These are phyloP conservation scores for Talaromyces stipitatus DNA, from an alignment of 495 filamentous ascomycete species.

Conservation along the genomic window DNA sequence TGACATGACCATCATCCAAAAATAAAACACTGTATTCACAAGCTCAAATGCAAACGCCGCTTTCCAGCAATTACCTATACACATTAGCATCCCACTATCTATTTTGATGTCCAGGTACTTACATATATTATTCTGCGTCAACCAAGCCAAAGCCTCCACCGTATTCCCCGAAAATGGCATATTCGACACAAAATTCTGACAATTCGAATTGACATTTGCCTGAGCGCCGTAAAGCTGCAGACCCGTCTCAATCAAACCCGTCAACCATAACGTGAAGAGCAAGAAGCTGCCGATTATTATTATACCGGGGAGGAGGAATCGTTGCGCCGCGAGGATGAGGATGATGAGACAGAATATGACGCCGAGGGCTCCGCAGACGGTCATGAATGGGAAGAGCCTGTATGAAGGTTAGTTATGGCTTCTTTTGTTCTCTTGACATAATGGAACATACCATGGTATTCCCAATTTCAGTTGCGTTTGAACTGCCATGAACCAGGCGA, in stretches of 20 bases:
- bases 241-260: constrained; percentile 80
- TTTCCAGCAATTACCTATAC: constrained; percentile 47
- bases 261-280: constrained; percentile 86
- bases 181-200: constrained; percentile 62
- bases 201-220: constrained; percentile 71
- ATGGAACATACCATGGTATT: constrained; percentile 70
- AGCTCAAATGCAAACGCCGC: constrained; percentile 58
- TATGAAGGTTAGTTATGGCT: constrained; percentile 5
- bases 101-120: constrained; percentile 21
- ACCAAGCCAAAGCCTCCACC: constrained; percentile 69
- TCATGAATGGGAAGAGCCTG: constrained; percentile 94
- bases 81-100: constrained; percentile 8
- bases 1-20: constrained; percentile 94
- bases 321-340: constrained; percentile 64
- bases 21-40: constrained; percentile 72
- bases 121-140: constrained; percentile 85
- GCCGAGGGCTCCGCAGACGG: constrained; percentile 59
- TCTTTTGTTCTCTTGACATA: not conserved
- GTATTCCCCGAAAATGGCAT: constrained; percentile 51
- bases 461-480: constrained; percentile 63
- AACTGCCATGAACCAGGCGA: constrained; percentile 72
- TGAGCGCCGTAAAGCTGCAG: constrained; percentile 82
- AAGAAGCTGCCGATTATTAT: constrained; percentile 90
- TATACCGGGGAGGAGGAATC: constrained; percentile 78
- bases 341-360: constrained; percentile 68